Evolutionary conservation across 1,139 yeast species (phyloP).

Genomic region (Pneumocystis carinii): DNA sequence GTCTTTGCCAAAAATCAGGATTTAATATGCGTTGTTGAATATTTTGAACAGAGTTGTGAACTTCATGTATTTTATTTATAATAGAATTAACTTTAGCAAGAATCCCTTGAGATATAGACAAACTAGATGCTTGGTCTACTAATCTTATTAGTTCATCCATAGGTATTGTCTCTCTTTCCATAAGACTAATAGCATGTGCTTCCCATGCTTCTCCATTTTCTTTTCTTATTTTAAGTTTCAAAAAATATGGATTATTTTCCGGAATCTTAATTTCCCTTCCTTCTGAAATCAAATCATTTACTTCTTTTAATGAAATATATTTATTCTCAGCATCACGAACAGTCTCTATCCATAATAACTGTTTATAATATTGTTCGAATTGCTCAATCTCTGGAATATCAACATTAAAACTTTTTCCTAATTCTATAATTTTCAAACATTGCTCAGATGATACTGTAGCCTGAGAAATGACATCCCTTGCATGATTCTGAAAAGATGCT

Average conservation of each 20-base stretch:
- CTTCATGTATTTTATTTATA: constrained; percentile 21
- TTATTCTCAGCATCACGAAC: constrained; percentile 17
- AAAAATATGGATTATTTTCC: constrained; percentile 18
- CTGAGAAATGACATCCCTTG: constrained; percentile 24
- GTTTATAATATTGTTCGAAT: constrained; percentile 35
- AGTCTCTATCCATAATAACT: constrained; percentile 34
- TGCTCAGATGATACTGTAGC: constrained; percentile 17
- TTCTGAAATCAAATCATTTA: constrained; percentile 31
- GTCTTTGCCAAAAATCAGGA: constrained; percentile 9
- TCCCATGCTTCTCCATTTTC: constrained; percentile 18
- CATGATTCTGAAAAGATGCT: constrained; percentile 38
- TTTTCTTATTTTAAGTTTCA: constrained; percentile 7
- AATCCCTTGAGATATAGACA: constrained; percentile 3
- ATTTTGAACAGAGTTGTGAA: constrained; percentile 13
- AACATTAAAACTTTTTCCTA: constrained; percentile 49
- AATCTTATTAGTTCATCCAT: constrained; percentile 6
- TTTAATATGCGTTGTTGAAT: constrained; percentile 7
- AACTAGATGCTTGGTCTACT: constrained; percentile 3
- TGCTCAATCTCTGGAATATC: constrained; percentile 37
- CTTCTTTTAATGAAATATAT: constrained; percentile 23
- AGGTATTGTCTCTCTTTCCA: constrained; percentile 9
- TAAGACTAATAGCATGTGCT: constrained; percentile 13
- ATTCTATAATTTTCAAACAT: constrained; percentile 23
- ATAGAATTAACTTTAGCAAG: constrained; percentile 12
- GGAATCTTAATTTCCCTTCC: constrained; percentile 24